Percentiles rank a stretch among this genome's conserved stretches.
Conservation (phyloP, 306 rosid species). For the Prunus davidiana region DNA sequence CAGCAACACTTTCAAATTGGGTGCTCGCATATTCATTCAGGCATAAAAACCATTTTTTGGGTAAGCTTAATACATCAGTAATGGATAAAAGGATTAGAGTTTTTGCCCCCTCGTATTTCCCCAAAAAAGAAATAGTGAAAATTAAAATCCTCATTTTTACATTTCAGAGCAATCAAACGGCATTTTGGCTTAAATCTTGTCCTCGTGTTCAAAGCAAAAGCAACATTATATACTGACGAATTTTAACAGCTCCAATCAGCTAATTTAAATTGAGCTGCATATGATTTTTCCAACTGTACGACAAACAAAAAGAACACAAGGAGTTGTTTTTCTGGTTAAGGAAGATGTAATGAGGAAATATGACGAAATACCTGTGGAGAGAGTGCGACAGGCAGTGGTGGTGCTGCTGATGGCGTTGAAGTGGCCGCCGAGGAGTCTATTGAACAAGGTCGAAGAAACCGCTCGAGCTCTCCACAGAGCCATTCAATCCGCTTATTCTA, state of each 20-base stretch:
- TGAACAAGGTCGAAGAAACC: constrained; percentile 8
- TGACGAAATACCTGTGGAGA: constrained; percentile 6
- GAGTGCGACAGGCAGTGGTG: neutral
- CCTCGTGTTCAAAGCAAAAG: neutral
- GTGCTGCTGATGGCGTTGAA: neutral
- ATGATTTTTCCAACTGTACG: neutral
- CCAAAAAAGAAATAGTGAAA: neutral
- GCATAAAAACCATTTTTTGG: neutral
- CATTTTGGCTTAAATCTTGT: neutral
- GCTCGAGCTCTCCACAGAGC: constrained; percentile 21
- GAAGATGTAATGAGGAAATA: neutral
- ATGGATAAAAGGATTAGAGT: too few relatives aligned
- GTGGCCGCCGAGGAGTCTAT: neutral
- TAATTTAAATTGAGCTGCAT: neutral
- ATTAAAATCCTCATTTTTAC: neutral
- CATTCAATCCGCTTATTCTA: constrained; percentile 1
- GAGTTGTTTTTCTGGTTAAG: neutral
- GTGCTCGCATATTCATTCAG: neutral
- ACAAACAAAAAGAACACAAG: neutral
- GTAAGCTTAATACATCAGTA: neutral
- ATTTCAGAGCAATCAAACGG: neutral
- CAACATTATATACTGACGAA: neutral
- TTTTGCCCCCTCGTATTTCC: too few relatives aligned
- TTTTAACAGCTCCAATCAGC: neutral
- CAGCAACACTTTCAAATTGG: neutral